A percentile compares a stretch with the other conserved stretches of the same genome.
phyloP scores from a whole-genome alignment of 2,329 filamentous ascomycete genomes.

The Hypocreales sp. region DNA sequence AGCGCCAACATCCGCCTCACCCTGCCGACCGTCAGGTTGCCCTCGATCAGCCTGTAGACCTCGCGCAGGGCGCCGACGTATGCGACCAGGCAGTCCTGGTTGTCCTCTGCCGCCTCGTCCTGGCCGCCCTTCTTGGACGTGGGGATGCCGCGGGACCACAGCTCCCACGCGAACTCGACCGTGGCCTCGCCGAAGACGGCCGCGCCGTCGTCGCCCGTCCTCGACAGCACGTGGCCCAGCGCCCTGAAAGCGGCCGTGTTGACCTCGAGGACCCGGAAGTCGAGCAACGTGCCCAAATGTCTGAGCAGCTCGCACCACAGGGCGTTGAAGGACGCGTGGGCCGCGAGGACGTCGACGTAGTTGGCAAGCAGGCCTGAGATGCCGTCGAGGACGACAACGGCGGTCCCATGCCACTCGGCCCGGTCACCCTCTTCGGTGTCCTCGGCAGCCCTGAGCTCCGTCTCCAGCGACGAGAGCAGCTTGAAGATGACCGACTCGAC shows the following conservation, averaged over 20 bases:
- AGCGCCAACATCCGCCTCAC: constrained; percentile 56
- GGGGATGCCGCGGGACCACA: constrained; percentile 56
- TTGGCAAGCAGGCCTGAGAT: constrained; percentile 59
- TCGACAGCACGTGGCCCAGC: constrained; percentile 45
- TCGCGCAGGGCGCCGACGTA: constrained; percentile 65
- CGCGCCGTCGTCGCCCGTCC: constrained; percentile 24
- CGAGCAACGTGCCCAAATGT: constrained; percentile 49
- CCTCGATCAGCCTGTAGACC: constrained; percentile 60
- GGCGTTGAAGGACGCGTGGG: constrained; percentile 48
- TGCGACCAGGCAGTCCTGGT: constrained; percentile 72
- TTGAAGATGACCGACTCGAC: constrained; percentile 68
- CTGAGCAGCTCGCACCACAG: constrained; percentile 63
- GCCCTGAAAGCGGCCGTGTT: constrained; percentile 58
- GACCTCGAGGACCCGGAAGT: constrained; percentile 50
- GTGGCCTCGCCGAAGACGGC: constrained; percentile 32
- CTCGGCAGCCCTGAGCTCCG: constrained; percentile 28
- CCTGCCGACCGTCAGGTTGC: constrained; percentile 43
- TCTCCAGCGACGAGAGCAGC: constrained; percentile 56
- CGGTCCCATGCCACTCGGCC: constrained; percentile 57
- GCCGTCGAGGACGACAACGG: constrained; percentile 57
- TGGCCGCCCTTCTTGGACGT: constrained; percentile 22
- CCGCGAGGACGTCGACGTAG: constrained; percentile 58
- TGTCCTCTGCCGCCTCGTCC: constrained; percentile 43
- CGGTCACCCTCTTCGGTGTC: constrained; percentile 24
- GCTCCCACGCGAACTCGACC: constrained; percentile 47